These are phyloP conservation scores for Talaromyces rugulosus DNA, from an alignment of 2,329 filamentous ascomycete genomes.

Conservation along the genomic window DNA sequence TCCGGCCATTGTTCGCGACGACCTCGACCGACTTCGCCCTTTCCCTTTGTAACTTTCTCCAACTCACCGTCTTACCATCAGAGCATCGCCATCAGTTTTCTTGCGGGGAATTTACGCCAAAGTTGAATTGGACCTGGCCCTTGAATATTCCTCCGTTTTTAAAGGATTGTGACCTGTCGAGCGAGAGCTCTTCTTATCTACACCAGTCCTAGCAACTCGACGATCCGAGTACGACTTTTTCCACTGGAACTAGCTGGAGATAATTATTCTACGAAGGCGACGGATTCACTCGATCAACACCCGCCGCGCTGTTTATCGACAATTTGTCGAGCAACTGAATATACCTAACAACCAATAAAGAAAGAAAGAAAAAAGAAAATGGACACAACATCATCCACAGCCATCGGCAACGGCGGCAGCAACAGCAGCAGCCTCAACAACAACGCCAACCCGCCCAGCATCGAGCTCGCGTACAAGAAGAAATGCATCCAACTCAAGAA, in stretches of 20 bases:
- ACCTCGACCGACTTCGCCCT: background rate
- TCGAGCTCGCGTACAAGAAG: constrained; percentile 90
- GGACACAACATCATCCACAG: constrained; percentile 6
- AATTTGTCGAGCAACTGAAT: background rate
- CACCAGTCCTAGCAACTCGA: background rate
- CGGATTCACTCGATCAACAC: background rate
- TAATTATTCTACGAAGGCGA: background rate
- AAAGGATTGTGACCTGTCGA: background rate
- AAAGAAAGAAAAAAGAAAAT: background rate
- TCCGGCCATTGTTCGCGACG: background rate
- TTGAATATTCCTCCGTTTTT: background rate
- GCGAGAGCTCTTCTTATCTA: background rate
- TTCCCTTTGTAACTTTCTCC: background rate
- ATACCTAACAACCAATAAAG: background rate
- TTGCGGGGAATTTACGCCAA: background rate
- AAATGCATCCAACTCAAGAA: constrained; percentile 96
- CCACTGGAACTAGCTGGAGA: background rate
- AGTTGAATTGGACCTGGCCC: background rate
- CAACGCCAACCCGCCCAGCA: constrained; percentile 68
- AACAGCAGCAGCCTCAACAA: constrained; percentile 2
- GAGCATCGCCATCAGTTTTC: background rate
- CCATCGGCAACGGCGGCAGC: background rate
- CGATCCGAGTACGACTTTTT: background rate
- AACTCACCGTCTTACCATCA: background rate
- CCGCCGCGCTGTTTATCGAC: background rate